Conservation (phyloP, 2,329 filamentous ascomycete species). For the Arachnopeziza araneosa region DNA sequence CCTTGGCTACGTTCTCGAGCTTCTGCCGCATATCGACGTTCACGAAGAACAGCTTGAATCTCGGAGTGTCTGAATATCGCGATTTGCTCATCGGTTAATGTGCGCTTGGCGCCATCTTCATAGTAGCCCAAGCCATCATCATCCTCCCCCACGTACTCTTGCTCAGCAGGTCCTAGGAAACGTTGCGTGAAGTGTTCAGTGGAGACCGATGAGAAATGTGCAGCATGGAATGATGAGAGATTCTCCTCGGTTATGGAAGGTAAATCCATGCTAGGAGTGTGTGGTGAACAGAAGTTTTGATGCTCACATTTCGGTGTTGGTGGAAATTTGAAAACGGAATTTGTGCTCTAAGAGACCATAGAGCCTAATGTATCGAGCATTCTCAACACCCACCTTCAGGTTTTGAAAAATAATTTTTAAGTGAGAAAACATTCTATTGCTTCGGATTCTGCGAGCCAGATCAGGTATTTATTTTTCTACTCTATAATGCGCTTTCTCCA, state of each 20-base stretch:
- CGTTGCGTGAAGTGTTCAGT: conserved; percentile 51
- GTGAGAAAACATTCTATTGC: too few relatives aligned
- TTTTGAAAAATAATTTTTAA: background rate
- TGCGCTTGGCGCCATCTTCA: conserved; percentile 77
- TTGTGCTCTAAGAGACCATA: background rate
- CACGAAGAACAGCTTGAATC: conserved; percentile 63
- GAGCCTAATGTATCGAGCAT: background rate
- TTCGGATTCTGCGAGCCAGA: too few relatives aligned
- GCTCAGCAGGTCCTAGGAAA: conserved; percentile 42
- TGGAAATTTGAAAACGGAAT: background rate
- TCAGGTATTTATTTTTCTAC: too few relatives aligned
- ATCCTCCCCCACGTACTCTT: conserved; percentile 38
- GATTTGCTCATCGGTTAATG: conserved; percentile 86
- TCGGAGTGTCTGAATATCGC: conserved; percentile 87
- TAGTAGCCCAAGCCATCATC: conserved; percentile 76
- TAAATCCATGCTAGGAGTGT: background rate
- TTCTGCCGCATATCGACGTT: conserved; percentile 33
- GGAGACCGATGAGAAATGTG: conserved; percentile 24
- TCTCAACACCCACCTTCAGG: background rate
- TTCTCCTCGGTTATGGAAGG: conserved; percentile 19
- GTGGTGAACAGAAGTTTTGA: background rate
- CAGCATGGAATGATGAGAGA: conserved; percentile 23
- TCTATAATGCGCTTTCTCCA: too few relatives aligned
- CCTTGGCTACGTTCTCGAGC: conserved; percentile 5
- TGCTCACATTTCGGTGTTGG: background rate